A percentile compares a stretch with the other conserved stretches of the same genome.
Evolutionary conservation across 2,329 filamentous ascomycete genomes (phyloP).

Genomic region (Sphaerostilbella broomeana): DNA sequence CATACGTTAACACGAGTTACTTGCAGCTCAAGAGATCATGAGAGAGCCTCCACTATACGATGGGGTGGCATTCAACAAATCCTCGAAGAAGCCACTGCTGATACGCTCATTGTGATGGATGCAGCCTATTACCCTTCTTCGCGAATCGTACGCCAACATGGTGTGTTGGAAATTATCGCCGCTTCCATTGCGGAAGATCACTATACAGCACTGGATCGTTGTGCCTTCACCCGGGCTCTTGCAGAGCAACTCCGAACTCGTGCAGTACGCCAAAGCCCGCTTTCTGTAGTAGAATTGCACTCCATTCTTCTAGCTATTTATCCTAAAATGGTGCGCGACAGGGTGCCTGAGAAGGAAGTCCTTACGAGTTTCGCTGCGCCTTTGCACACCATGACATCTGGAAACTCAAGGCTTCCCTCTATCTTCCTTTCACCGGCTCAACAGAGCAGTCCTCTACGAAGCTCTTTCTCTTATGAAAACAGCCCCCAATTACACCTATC

Average conservation of each 20-base stretch:
- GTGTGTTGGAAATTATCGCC: constrained; percentile 50
- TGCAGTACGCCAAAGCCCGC: constrained; percentile 36
- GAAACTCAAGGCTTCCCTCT: constrained; percentile 47
- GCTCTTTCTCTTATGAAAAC: constrained; percentile 35
- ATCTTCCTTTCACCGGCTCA: constrained; percentile 49
- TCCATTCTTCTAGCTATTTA: constrained; percentile 47
- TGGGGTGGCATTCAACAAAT: constrained; percentile 52
- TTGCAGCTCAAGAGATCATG: constrained; percentile 40
- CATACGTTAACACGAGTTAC: no score
- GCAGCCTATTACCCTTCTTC: constrained; percentile 51
- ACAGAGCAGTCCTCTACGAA: constrained; percentile 33
- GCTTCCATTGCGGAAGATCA: constrained; percentile 50
- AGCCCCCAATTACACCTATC: constrained; percentile 44
- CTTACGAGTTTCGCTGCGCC: constrained; percentile 47
- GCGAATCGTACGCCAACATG: constrained; percentile 44
- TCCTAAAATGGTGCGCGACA: constrained; percentile 45
- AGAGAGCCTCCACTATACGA: constrained; percentile 41
- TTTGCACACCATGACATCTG: constrained; percentile 49
- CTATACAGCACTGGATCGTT: constrained; percentile 39
- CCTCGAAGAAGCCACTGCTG: constrained; percentile 48
- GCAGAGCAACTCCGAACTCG: constrained; percentile 44
- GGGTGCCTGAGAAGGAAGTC: constrained; percentile 39
- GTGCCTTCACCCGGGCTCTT: constrained; percentile 46
- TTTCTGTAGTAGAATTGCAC: constrained; percentile 49
- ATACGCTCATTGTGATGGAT: constrained; percentile 54